Evolutionary conservation across 169 alveolate species (phyloP).

Genomic region (Eimeria sp.): DNA sequence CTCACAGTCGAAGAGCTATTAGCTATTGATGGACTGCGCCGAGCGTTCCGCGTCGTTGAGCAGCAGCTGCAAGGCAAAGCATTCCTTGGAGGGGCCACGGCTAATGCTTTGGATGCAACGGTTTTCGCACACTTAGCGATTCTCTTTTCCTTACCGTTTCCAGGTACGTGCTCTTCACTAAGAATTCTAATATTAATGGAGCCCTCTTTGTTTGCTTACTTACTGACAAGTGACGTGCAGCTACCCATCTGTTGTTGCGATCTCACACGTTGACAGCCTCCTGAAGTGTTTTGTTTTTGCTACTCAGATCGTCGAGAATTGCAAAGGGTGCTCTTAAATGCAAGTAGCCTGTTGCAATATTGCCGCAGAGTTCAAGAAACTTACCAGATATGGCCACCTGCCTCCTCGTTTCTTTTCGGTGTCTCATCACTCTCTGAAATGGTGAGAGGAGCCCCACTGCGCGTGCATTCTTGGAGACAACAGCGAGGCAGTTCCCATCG

Average conservation of each 20-base stretch:
- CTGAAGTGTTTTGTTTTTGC: neutral
- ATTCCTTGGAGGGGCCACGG: constrained; percentile 11
- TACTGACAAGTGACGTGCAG: neutral
- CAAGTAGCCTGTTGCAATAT: constrained; percentile 12
- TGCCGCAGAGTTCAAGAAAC: constrained; percentile 49
- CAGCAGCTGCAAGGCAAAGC: constrained; percentile 45
- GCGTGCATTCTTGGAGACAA: constrained; percentile 65
- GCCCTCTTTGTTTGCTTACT: neutral
- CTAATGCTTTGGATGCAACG: constrained; percentile 21
- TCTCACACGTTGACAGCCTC: neutral
- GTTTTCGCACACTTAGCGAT: constrained; percentile 62
- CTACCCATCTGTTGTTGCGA: neutral
- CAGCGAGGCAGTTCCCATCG: neutral
- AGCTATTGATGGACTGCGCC: constrained; percentile 7
- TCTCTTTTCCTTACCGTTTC: constrained; percentile 41
- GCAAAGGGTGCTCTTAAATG: constrained; percentile 11
- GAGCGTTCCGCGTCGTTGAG: constrained; percentile 73
- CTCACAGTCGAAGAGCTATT: constrained; percentile 21
- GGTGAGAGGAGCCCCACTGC: constrained; percentile 32
- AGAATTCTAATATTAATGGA: neutral
- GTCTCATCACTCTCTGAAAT: constrained; percentile 26
- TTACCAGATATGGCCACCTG: constrained; percentile 36
- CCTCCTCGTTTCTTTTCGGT: constrained; percentile 57
- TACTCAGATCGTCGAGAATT: constrained; percentile 44
- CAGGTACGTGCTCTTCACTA: neutral